Evolutionary conservation across 2,329 filamentous ascomycete genomes (phyloP), one percentile per base, ranked within the genome.

Genomic region (Aspergillus proliferans): DNA sequence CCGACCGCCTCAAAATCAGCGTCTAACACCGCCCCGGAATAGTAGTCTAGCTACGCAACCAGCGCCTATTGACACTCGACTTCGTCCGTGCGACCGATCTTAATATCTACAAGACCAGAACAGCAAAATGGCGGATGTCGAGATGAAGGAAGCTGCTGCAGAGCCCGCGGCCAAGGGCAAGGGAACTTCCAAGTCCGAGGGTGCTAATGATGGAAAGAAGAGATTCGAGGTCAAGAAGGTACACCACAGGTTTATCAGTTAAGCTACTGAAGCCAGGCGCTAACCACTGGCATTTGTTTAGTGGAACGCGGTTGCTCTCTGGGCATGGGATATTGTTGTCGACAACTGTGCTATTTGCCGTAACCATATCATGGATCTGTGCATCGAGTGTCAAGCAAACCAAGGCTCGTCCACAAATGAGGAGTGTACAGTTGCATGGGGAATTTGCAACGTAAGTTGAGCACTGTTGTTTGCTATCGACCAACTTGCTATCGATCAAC

Each of bases 321-420:
- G 93, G 93, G 93, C 93, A 0, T 98, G 93, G 93, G 93, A 98
- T 68, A 98, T 98, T 51, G 91, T 97, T 28, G 93, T 98, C 53
- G 93, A 98, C 74, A 98, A 98, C 80, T 98, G 93, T 69, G 93
- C 93, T 63, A 98, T 98, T 68, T 98, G 93, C 78, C 83, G 93
- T 68, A 98, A 98, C 70, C 93, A 98, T 71, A 98, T 98, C 72
- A 98, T 98, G 93, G 93, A 98, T 71, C 79, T 98, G 24, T 98
- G 93, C 71, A 98, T 98, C 62, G 93, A 98, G 69, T 98, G 93
- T 68, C 93, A 98, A 76, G 93, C 93, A 49, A 98, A 98, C 71
- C 93, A 98, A 73, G 91, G 92, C 34, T 96, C 91, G 14, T 91
- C 92, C 40, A 96, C 93, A 0, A 96, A 88, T 56, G 93, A 98